These are phyloP conservation scores for Xylaria sp. DNA, from an alignment of 2,329 filamentous ascomycete species.

Conservation along the genomic window DNA sequence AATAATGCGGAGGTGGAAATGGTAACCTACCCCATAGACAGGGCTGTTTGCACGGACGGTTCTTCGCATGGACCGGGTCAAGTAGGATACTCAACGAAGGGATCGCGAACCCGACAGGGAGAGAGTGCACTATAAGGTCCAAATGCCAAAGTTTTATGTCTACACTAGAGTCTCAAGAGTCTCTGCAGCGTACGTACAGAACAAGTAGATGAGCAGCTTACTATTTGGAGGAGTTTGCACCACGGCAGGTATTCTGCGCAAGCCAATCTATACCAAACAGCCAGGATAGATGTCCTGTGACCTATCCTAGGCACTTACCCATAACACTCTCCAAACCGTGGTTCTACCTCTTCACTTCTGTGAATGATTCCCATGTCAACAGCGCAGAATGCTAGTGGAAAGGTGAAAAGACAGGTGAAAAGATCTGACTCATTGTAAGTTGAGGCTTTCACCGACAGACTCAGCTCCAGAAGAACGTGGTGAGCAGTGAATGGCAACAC, in stretches of 20 bases:
- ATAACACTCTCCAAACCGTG: background rate
- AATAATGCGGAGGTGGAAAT: background rate
- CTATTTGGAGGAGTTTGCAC: slow-evolving; percentile 3
- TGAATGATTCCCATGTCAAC: background rate
- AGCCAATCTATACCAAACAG: background rate
- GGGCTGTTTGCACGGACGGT: background rate
- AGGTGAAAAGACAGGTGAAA: background rate
- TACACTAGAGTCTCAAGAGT: no score
- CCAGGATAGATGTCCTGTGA: background rate
- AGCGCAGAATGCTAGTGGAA: background rate
- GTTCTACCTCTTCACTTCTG: background rate
- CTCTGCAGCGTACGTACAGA: background rate
- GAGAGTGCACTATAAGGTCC: background rate
- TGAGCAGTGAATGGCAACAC: slow-evolving; percentile 32
- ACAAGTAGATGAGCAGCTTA: slow-evolving; percentile 4
- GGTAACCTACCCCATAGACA: background rate
- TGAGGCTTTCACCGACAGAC: slow-evolving; percentile 19
- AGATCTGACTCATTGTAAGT: slow-evolving; percentile 5
- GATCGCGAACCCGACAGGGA: slow-evolving; percentile 1
- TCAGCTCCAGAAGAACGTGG: slow-evolving; percentile 29
- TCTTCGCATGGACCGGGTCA: background rate
- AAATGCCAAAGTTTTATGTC: background rate
- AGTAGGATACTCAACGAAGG: slow-evolving; percentile 8
- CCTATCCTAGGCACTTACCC: background rate
- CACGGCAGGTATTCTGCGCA: slow-evolving; percentile 9